A percentile compares a stretch with the other conserved stretches of the same genome.
Evolutionary conservation across 2,329 filamentous ascomycete species (phyloP).

Genomic region (Colletotrichum sp.): DNA sequence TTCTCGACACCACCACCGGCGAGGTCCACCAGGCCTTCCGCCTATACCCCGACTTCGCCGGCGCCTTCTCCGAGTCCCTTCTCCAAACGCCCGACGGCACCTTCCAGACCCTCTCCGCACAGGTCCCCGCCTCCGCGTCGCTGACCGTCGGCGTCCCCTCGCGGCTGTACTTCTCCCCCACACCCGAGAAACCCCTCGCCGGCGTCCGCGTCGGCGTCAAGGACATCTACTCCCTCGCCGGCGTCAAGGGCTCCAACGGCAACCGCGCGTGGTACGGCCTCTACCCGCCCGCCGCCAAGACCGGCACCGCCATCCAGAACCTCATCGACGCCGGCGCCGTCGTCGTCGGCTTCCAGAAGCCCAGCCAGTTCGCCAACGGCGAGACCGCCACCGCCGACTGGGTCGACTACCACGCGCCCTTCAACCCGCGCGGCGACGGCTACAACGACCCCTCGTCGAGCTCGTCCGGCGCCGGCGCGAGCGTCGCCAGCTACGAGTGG

Average conservation of each 20-base stretch:
- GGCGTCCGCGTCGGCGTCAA: constrained; percentile 68
- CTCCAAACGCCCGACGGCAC: constrained; percentile 33
- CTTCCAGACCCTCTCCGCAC: constrained; percentile 38
- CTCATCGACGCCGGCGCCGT: constrained; percentile 63
- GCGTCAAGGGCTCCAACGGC: constrained; percentile 57
- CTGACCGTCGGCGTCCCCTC: constrained; percentile 59
- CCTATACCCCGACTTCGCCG: constrained; percentile 39
- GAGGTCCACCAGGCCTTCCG: constrained; percentile 37
- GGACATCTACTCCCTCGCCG: constrained; percentile 64
- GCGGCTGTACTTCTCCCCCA: constrained; percentile 61
- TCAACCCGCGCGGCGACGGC: constrained; percentile 52
- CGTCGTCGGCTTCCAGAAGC: constrained; percentile 51
- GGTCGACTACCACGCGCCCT: constrained; percentile 42
- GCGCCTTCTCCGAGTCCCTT: constrained; percentile 34
- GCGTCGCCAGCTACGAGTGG: constrained; percentile 47
- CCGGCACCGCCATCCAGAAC: constrained; percentile 56
- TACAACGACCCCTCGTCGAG: constrained; percentile 50
- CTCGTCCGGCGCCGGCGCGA: constrained; percentile 35
- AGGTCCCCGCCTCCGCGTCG: constrained; percentile 29
- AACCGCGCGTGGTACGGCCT: constrained; percentile 63
- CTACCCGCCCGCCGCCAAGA: constrained; percentile 51
- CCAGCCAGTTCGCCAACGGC: constrained; percentile 48
- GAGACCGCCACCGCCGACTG: constrained; percentile 51
- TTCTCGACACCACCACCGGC: constrained; percentile 35
- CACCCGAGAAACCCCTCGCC: constrained; percentile 59